A percentile compares a stretch with the other conserved stretches of the same genome.
Conservation (phyloP, 2,329 filamentous ascomycete species). For the Endoconidiophora polonica region DNA sequence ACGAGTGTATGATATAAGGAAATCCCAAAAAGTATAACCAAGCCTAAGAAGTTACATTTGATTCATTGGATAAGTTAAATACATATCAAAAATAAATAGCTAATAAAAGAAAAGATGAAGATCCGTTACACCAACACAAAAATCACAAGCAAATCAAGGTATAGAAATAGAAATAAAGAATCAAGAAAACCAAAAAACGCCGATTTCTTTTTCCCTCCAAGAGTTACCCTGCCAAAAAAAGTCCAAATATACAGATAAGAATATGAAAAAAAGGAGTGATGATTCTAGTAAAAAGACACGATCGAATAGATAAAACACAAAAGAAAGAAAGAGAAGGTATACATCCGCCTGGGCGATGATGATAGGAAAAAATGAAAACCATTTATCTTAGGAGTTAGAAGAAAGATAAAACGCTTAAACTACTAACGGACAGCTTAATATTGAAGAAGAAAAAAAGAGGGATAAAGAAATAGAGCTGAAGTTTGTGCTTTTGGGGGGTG, state of each 20-base stretch:
- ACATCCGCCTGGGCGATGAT: background rate
- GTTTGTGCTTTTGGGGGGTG: background rate
- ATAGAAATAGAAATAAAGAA: background rate
- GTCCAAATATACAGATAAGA: background rate
- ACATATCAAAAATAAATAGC: background rate
- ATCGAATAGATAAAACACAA: background rate
- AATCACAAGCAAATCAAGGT: background rate
- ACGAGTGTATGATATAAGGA: no score
- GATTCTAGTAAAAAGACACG: background rate
- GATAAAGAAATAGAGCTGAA: background rate
- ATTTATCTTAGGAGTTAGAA: background rate
- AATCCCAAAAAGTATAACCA: background rate
- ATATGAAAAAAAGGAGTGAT: background rate
- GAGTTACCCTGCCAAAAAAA: background rate
- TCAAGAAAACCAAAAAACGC: background rate
- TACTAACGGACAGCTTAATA: background rate
- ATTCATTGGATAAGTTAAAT: background rate
- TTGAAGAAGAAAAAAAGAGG: slow-evolving; percentile 2
- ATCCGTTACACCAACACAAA: background rate
- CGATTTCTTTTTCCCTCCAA: background rate
- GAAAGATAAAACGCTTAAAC: slow-evolving; percentile 1
- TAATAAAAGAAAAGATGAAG: background rate
- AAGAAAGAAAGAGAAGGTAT: background rate
- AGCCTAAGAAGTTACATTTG: background rate
- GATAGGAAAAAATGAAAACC: background rate